Base-by-base conservation (phyloP, 1,139 yeast species). In the Suhomyces kunorum region DNA sequence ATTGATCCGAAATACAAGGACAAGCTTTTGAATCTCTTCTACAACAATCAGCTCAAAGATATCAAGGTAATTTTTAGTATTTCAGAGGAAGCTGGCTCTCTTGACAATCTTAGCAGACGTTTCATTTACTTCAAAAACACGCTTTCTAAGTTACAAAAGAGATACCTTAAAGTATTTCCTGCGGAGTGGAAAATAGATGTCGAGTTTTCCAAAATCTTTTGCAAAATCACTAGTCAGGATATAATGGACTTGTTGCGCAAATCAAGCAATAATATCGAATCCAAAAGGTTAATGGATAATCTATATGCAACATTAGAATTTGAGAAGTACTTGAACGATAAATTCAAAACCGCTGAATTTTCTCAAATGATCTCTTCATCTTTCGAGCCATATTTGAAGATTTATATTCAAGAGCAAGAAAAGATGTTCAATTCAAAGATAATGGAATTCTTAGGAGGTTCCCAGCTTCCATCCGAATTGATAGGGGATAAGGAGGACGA, bases 401-500 rank as follows among this genome's bases (percentile, higher is more conserved):
- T 87, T 8, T 94, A 98, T 96, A 81, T 92, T n/a, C 81, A 80
- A 22, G 86, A 87, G 55, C 98, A 92, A 61, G 90, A 87, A 47
- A 70, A 73, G 23, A 60, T 71, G 18, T 69, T 92, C 48, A 76
- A 76, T 34, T 65, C 74, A 8, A 87, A 86, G 53, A 68, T 90
- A 42, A 57, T 77, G 34, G 83, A 80, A 39, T 83, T 81, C 51
- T 63, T 80, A 55, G 71, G 80, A 15, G 71, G 68, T 42, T 55
- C 78, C 36, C 64, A 77, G 45, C 55, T 72, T 13, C 76, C 78
- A 3, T 40, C 46, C 5, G 76, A 71, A 43, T 66, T 68, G 34
- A 48, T 56, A 11, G 52, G 56, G 3, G 45, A 51, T 5, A 52
- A 51, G 12, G 54, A 52, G 14, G 51, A 53, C 7, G 72, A 64